Percentiles rank a stretch among this genome's conserved stretches.
Evolutionary conservation across 352 stramenopile genomes (phyloP).

Genomic region (Blastocystis sp.): DNA sequence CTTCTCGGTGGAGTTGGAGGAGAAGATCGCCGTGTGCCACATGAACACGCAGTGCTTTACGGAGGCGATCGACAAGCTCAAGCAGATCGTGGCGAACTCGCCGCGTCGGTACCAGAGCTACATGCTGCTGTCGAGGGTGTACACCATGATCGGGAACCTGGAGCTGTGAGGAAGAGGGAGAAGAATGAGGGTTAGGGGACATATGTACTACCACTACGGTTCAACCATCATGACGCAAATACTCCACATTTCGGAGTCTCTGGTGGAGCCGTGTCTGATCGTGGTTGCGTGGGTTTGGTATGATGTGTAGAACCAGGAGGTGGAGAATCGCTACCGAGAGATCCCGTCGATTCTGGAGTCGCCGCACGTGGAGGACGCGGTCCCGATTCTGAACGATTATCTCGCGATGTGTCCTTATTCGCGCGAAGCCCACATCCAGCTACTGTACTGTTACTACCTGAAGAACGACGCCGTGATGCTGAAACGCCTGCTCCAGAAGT

Average conservation of each 20-base stretch:
- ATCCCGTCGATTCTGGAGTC: background rate
- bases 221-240: background rate
- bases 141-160: constrained; percentile 33
- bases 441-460: constrained; percentile 49
- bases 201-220: constrained; percentile 49
- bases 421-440: constrained; percentile 34
- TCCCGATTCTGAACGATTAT: constrained; percentile 39
- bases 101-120: background rate
- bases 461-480: constrained; percentile 12
- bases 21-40: constrained; percentile 33
- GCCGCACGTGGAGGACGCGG: background rate
- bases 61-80: constrained; percentile 29
- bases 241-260: background rate
- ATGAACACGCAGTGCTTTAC: constrained; percentile 18
- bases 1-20: constrained; percentile 8
- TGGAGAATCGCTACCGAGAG: constrained; percentile 5
- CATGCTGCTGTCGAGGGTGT: constrained; percentile 5
- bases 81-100: background rate
- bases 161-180: background rate
- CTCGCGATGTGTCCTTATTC: constrained; percentile 56
- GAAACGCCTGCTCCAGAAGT: constrained; percentile 28
- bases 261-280: background rate
- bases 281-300: background rate
- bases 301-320: constrained; percentile 22
- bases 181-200: background rate